These are phyloP conservation scores for Astragalus glycyphyllos DNA, from an alignment of 306 rosid genomes.

Conservation along the genomic window DNA sequence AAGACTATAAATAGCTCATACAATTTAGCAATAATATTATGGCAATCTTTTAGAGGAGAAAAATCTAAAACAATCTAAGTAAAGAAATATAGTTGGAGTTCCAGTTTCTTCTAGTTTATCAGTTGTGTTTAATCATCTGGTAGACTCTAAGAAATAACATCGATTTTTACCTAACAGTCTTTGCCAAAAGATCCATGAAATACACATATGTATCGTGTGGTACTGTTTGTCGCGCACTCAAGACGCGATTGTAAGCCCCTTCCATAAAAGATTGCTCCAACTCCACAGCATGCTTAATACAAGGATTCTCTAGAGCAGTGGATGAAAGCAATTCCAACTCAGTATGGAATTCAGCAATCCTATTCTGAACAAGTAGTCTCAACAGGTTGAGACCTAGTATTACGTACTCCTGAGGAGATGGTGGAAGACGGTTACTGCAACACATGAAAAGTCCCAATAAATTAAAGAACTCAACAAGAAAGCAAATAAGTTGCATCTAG, in stretches of 20 bases:
- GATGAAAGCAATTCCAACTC: conserved; percentile 91
- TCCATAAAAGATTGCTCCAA: conserved; percentile 99
- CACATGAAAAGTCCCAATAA: conserved; percentile 37
- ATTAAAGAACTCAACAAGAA: background rate
- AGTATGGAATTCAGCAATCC: conserved; percentile 98
- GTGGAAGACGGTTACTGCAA: conserved; percentile 77
- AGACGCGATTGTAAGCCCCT: conserved; percentile 96
- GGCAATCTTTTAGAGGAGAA: background rate
- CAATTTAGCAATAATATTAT: background rate
- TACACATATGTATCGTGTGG: conserved; percentile 89
- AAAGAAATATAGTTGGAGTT: conserved; percentile 14
- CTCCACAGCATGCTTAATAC: conserved; percentile 97
- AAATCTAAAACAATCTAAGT: background rate
- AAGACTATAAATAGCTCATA: background rate
- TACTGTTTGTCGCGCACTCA: conserved; percentile 90
- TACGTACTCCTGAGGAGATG: conserved; percentile 85
- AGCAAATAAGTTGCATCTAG: conserved; percentile 1
- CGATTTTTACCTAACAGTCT: conserved; percentile 81
- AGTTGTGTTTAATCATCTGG: conserved; percentile 14
- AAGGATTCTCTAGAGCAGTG: conserved; percentile 83
- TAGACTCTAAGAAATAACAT: conserved; percentile 10
- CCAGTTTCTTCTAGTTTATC: conserved; percentile 13
- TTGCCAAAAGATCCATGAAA: conserved; percentile 97
- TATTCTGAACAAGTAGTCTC: conserved; percentile 95
- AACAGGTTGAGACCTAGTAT: conserved; percentile 95